Evolutionary conservation across 1,139 yeast genomes (phyloP), one percentile per base, ranked within the genome.

Genomic region (Scheffersomyces stambukii): DNA sequence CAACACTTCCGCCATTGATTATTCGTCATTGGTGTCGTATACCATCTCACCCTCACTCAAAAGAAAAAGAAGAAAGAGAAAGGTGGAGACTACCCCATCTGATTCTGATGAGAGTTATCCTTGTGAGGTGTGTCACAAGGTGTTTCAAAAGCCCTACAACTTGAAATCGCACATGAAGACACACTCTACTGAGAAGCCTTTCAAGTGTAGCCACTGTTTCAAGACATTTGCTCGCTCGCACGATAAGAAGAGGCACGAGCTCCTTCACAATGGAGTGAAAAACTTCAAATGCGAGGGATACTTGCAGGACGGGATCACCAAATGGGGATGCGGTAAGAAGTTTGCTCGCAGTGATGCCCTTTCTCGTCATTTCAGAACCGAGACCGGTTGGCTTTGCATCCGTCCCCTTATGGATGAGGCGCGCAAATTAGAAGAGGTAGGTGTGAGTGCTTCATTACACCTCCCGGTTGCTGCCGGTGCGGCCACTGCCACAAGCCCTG

Each of bases 301-400:
- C 24, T 50, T 75, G 36, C 64, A 60, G 33, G 75, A 74, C 41
- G 77, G 77, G 0, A 49, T 45, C 11, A 70, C 77, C 1, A 57
- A 51, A 39, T 75, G 80, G 81, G 81, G 81, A 1, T 75, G 80
- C 49, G 75, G 77, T 16, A 71, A 70, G 52, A 62, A 61, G 36
- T 75, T 75, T 51, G 78, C 79, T 6, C 49, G 80, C 23, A 65
- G 74, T 16, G 81, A 75, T 45, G 81, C 80, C 1, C 57, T 75
- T 29, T 65, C 75, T 5, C 60, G 80, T 37, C 81, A 75, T 45
- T 74, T 74, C 41, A 56, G 77, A 32, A 73, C 80, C 3, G 80
- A 73, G 33, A 66, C 77, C 2, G 81, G 81, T 2, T 71, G 77
- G 73, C 43, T 64, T 8, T 75, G 80, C 44, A 70, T 75, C 31